A percentile compares a stretch with the other conserved stretches of the same genome.
These are phyloP conservation scores for Ephemerocybe angulata DNA, from an alignment of 768 basidiomycete species.

Conservation along the genomic window DNA sequence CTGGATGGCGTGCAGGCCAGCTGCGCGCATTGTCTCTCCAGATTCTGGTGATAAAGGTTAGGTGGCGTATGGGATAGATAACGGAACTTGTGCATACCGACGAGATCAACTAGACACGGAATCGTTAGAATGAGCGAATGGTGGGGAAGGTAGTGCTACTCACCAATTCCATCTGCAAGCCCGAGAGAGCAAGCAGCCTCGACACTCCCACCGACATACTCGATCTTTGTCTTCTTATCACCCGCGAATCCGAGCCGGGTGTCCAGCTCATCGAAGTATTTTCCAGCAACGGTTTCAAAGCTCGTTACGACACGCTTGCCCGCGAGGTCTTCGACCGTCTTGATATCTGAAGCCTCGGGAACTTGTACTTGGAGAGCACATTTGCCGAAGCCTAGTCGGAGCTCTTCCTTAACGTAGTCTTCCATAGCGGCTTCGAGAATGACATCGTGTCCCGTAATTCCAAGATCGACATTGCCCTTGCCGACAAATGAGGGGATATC, in stretches of 20 bases:
- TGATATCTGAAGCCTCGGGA: constrained; percentile 68
- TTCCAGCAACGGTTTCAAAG: constrained; percentile 82
- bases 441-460: constrained; percentile 97
- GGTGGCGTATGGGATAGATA: background rate
- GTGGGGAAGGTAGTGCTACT: background rate
- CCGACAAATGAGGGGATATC: constrained; percentile 99
- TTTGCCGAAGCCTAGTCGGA: constrained; percentile 89
- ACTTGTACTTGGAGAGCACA: constrained; percentile 89
- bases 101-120: constrained; percentile 74
- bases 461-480: constrained; percentile 93
- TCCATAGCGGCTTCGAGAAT: constrained; percentile 89
- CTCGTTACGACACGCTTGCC: constrained; percentile 94
- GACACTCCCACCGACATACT: constrained; percentile 96
- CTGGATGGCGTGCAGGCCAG: constrained; percentile 89
- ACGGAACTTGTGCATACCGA: constrained; percentile 52
- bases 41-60: constrained; percentile 59
- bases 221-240: constrained; percentile 70
- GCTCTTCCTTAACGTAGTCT: constrained; percentile 67
- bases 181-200: constrained; percentile 97
- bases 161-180: constrained; percentile 94
- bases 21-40: constrained; percentile 99
- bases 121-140: constrained; percentile 4
- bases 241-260: constrained; percentile 46
- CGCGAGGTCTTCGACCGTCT: constrained; percentile 72
- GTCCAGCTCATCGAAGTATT: constrained; percentile 74